Evolutionary conservation across 2,329 filamentous ascomycete genomes (phyloP), one percentile per base, ranked within the genome.

Genomic region (Phyllosticta ampelicida): DNA sequence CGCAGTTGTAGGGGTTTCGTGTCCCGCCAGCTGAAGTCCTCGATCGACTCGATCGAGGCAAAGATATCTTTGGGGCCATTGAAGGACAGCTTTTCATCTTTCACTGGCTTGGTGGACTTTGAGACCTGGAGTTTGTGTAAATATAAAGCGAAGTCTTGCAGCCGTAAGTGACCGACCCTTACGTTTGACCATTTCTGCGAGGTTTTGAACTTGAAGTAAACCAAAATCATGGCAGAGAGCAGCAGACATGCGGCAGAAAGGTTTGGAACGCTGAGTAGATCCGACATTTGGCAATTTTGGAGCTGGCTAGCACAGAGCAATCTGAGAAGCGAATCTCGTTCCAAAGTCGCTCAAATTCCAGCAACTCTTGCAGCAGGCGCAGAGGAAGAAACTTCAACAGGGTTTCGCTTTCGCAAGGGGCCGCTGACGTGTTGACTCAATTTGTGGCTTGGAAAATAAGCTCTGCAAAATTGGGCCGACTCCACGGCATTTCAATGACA

Each of bases 1-100:
- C 82, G 73, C 10, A 82, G 66, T 59, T 80, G 75, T 44, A 82
- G 65, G 0, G 80, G 82, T 58, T 78, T 73, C 29, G 75, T 78
- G 0, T 68, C 73, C 55, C 72, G 65, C 75, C 80, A 79, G 60
- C 80, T 68, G 62, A 85, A 81, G 58, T 75, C 67, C 2, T 66
- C 52, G 3, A 83, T 69, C 2, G 80, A 75, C 20, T 71, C 72
- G 54, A 80, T 78, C 29, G 65, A 59, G 51, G 67, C 62, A 62
- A 77, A 78, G 51, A 66, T 61, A 61, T 70, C 68, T 61, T 67
- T 58, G 13, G 26, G 36, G 5, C 13, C 9, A 6, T 26, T 16
- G 19, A 51, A 36, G 5, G 44, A 20, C 2, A 48, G 36, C 19
- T 56, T 48, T 8, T 56, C 30, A 13, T 54, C 18, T 53, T 48